These are phyloP conservation scores for Xenoacremonium recifei DNA, from an alignment of 2,329 filamentous ascomycete genomes.

Conservation along the genomic window DNA sequence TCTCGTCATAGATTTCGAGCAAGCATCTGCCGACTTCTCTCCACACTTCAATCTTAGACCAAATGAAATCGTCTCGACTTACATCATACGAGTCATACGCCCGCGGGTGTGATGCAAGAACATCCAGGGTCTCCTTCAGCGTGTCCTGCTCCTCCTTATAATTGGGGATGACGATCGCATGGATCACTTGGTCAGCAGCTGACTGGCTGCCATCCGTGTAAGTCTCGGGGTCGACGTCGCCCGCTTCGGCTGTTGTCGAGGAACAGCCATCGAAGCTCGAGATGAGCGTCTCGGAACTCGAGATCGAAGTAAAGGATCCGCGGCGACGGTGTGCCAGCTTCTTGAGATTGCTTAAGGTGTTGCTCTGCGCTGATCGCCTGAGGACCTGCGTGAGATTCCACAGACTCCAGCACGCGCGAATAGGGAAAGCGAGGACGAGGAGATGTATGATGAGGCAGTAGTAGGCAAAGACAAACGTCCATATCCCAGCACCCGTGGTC, in stretches of 20 bases:
- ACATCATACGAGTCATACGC: slow-evolving; percentile 68
- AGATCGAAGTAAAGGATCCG: slow-evolving; percentile 53
- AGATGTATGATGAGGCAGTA: slow-evolving; percentile 66
- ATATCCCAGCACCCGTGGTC: slow-evolving; percentile 44
- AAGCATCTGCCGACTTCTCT: too few species aligned
- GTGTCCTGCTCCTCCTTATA: slow-evolving; percentile 73
- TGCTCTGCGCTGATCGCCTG: slow-evolving; percentile 43
- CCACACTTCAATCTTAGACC: too few species aligned
- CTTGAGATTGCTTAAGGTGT: slow-evolving; percentile 44
- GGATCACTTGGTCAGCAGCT: slow-evolving; percentile 48
- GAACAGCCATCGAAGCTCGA: slow-evolving; percentile 43
- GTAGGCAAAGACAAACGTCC: slow-evolving; percentile 57
- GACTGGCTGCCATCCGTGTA: slow-evolving; percentile 44
- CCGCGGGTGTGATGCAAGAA: slow-evolving; percentile 65
- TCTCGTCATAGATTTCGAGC: too few species aligned
- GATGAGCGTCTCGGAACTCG: slow-evolving; percentile 54
- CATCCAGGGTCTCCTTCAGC: slow-evolving; percentile 65
- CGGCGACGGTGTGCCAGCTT: slow-evolving; percentile 48
- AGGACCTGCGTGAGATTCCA: slow-evolving; percentile 55
- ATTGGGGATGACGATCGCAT: slow-evolving; percentile 70
- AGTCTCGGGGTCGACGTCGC: slow-evolving; percentile 48
- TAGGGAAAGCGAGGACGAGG: slow-evolving; percentile 61
- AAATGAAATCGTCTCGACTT: slow-evolving; percentile 37
- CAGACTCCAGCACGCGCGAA: slow-evolving; percentile 61
- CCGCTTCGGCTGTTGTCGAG: slow-evolving; percentile 49